Base-by-base conservation (phyloP, 768 basidiomycete species). In the Mycena leptocephala region DNA sequence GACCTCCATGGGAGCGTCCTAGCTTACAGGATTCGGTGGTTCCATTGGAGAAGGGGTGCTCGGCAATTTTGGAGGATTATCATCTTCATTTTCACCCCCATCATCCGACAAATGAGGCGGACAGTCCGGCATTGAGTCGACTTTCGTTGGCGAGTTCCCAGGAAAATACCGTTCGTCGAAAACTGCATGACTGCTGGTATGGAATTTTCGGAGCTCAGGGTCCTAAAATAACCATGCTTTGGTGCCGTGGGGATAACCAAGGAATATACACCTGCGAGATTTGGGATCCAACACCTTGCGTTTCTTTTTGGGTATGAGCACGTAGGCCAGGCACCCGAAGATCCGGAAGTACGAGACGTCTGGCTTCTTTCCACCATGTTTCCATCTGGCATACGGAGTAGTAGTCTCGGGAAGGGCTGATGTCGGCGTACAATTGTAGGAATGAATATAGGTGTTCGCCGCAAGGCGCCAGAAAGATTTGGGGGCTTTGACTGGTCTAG, bases 121-220 rank as follows among this genome's bases (percentile, higher is more conserved):
- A n/a, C n/a, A n/a, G n/a, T n/a, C n/a, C n/a, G n/a, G n/a, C n/a
- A n/a, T n/a, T n/a, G n/a, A n/a, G n/a, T n/a, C 51, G 33, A 65
- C 22, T 8, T 26, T 14, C 35, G 51, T 39, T 13, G 46, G 37
- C n/a, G 58, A 62, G 43, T 77, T 74, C 26, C 80, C 80, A 2
- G 81, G 39, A 84, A 82, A 46, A 43, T n/a, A 46, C 1, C 79
- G 37, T 58, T 85, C 84, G 48, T 85, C 84, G 66, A 83, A 82
- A 0, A 70, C 61, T 65, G 80, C 80, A 68, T 81, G 72, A 24
- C 74, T 77, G 58, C 72, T 76, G 10, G 74, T 78, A 37, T 79
- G 20, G 9, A 72, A 61, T 63, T 65, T 72, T 18, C 74, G 61
- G 0, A 64, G 76, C 14, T 26, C 55, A 3, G 80, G 74, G 26